Evolutionary conservation across 2,329 filamentous ascomycete genomes (phyloP), one percentile per base, ranked within the genome.

Genomic region (Venturia oleaginea): DNA sequence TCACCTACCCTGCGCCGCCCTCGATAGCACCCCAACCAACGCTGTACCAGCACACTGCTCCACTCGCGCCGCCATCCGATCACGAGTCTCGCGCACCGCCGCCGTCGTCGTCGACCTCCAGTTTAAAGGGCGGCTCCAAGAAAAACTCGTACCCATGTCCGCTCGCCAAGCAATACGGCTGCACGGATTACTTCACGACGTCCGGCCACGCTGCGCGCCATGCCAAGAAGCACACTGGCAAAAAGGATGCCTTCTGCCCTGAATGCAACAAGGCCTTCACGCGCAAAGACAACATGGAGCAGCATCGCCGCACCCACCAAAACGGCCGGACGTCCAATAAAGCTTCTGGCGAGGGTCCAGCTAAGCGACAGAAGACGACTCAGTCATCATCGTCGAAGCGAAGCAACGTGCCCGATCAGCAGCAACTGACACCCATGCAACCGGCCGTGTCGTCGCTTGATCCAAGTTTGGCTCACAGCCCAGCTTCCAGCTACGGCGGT

Each of bases 201-300:
- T 92, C 90, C 0, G 90, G 90, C 54, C 90, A 93, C 71, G 89
- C 90, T n/a, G 91, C 90, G 54, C 86, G 90, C 48, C 90, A 93
- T 74, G 89, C 89, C 66, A 92, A 92, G 75, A 92, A 91, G 71
- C 90, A 93, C 78, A 91, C 88, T 1, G 88, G 88, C 60, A 89
- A 91, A 76, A 92, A 92, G 78, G 86, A 86, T 17, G 87, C 91
- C 27, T 84, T 86, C 38, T 89, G 83, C 70, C 77, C 81, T 0
- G 87, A 87, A 66, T 92, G 89, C 78, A 83, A 85, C 74, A 91
- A 91, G 77, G 89, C 88, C 71, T 92, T 92, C 70, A 91, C 88
- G 13, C 87, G 89, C 68, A 86, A 88, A 69, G 89, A 92, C 80
- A 92, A 92, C 79, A 92, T 92, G 89, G 91, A 91, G 80, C 89